Percentiles rank a stretch among this genome's conserved stretches.
These are phyloP conservation scores for Rhizopus microsporus DNA, from an alignment of 371 early-diverging fungal species.

Conservation along the genomic window DNA sequence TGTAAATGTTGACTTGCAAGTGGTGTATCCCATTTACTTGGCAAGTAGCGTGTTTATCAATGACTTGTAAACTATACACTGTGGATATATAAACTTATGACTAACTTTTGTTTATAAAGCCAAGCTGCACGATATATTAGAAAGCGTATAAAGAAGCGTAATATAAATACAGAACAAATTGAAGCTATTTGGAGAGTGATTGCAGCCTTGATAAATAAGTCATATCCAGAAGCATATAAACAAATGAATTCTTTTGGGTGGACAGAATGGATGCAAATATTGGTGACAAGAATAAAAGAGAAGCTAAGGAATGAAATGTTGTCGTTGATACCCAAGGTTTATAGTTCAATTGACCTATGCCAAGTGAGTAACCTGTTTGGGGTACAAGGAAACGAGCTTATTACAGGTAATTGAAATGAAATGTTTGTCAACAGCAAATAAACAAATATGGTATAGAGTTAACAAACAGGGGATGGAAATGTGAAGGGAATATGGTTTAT, in stretches of 20 bases:
- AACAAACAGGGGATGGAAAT: conserved; percentile 16
- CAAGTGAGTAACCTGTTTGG: conserved; percentile 31
- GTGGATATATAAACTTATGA: neutral
- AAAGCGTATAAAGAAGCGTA: conserved; percentile 23
- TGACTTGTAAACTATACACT: conserved; percentile 27
- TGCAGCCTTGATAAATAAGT: conserved; percentile 22
- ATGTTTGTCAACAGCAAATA: neutral
- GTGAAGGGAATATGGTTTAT: conserved; percentile 11
- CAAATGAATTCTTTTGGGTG: conserved; percentile 21
- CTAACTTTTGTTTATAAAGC: conserved; percentile 6
- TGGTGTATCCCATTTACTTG: conserved; percentile 30
- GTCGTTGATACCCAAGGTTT: conserved; percentile 19
- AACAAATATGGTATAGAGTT: conserved; percentile 5
- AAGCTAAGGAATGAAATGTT: conserved; percentile 18
- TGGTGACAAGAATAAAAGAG: conserved; percentile 15
- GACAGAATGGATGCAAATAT: conserved; percentile 21
- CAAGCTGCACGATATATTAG: conserved; percentile 31
- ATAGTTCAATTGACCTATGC: conserved; percentile 22
- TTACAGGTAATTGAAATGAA: conserved; percentile 18
- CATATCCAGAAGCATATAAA: conserved; percentile 24
- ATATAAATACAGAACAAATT: conserved; percentile 16
- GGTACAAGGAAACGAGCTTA: conserved; percentile 17
- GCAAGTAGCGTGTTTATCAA: conserved; percentile 22
- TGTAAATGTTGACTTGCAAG: conserved; percentile 10
- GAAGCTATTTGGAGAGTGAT: conserved; percentile 31